Evolutionary conservation across 371 early-diverging fungal species (phyloP).

Genomic region (Mucor racemosus): DNA sequence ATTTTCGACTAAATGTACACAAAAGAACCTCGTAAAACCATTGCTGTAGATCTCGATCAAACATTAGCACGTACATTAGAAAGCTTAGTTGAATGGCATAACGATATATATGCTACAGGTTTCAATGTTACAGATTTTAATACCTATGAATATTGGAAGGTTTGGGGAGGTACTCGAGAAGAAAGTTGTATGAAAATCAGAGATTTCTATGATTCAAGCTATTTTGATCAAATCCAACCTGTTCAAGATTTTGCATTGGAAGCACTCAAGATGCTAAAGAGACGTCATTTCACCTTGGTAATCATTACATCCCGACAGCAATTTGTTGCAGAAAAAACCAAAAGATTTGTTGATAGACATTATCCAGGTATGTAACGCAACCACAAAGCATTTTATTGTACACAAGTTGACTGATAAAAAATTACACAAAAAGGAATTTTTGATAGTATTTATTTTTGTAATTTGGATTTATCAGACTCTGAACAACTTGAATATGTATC

Average conservation of each 20-base stretch:
- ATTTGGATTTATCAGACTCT: constrained; percentile 46
- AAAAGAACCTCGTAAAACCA: constrained; percentile 44
- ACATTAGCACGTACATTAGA: constrained; percentile 51
- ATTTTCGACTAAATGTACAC: neutral
- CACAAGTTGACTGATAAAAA: neutral
- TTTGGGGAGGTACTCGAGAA: constrained; percentile 56
- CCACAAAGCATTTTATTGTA: constrained; percentile 2
- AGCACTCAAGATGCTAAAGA: constrained; percentile 55
- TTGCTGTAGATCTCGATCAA: constrained; percentile 60
- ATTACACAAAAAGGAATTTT: constrained; percentile 40
- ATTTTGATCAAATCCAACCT: constrained; percentile 54
- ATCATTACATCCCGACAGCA: constrained; percentile 59
- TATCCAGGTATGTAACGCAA: constrained; percentile 40
- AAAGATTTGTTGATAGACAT: constrained; percentile 55
- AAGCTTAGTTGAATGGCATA: constrained; percentile 53
- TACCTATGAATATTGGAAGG: constrained; percentile 50
- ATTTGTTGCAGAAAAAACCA: constrained; percentile 56
- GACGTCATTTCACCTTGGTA: constrained; percentile 51
- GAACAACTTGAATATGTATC: constrained; percentile 50
- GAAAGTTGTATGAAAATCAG: constrained; percentile 52
- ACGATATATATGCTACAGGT: constrained; percentile 44
- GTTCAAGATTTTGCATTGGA: constrained; percentile 57
- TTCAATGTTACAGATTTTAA: constrained; percentile 45
- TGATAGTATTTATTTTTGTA: constrained; percentile 60
- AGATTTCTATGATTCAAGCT: constrained; percentile 51